Conservation (phyloP, 257 asterid genomes). For the Solanum megistacrolobum region DNA sequence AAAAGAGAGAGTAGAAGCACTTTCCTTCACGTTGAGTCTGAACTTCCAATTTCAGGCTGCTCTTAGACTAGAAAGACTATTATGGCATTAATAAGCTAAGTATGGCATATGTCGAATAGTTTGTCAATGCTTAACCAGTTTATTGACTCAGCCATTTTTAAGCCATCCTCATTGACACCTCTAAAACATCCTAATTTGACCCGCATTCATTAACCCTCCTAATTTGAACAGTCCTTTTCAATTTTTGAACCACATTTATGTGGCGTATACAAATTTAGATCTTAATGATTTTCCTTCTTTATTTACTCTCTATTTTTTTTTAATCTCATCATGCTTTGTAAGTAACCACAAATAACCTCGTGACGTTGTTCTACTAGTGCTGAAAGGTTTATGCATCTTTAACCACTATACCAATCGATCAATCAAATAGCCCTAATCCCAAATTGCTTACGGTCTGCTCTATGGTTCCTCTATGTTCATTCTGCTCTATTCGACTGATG, state of each 20-base stretch:
- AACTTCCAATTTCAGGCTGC: not conserved
- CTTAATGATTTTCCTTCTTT: not conserved
- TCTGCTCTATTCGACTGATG: conserved; percentile 3
- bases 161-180: not conserved
- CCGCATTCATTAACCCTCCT: not conserved
- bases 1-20: not conserved
- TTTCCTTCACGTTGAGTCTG: not conserved
- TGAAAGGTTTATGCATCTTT: not conserved
- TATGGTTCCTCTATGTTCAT: not conserved
- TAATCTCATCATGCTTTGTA: not conserved
- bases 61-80: not conserved
- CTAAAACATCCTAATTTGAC: not conserved
- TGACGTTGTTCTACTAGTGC: not conserved
- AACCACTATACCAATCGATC: not conserved
- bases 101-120: not conserved
- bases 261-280: not conserved
- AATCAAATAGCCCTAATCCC: not conserved
- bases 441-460: not conserved
- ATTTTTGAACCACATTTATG: not conserved
- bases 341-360: not conserved
- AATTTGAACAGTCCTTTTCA: not conserved
- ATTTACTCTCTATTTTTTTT: not conserved
- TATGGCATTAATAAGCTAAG: not conserved
- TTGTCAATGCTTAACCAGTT: not conserved
- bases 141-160: not conserved